Conservation (phyloP, 208 protist genomes). For the Hexamita inflata region DNA sequence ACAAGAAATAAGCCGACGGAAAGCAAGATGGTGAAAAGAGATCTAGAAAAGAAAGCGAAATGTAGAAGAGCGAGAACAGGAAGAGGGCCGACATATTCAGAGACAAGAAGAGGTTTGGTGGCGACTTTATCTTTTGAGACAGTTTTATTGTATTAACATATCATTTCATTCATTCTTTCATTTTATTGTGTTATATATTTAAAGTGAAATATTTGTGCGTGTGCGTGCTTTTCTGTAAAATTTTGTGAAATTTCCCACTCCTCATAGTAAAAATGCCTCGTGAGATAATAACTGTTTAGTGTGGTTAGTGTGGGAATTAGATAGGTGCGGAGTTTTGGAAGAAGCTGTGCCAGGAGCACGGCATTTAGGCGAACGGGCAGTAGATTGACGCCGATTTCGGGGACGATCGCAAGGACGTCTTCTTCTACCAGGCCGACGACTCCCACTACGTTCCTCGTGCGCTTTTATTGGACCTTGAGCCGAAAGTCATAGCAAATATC, state of each 20-base stretch:
- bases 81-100: slow-evolving; percentile 1
- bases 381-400: too few species aligned
- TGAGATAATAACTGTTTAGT: slow-evolving; percentile 96
- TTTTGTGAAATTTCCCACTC: too few species aligned
- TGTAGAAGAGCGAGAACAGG: neutral
- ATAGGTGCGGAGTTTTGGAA: slow-evolving; percentile 97
- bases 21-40: too few species aligned
- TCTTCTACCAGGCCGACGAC: slow-evolving; percentile 98
- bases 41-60: neutral
- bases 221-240: too few species aligned
- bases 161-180: too few species aligned
- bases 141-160: too few species aligned
- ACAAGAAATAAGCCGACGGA: neutral
- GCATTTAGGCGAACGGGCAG: slow-evolving; percentile 66
- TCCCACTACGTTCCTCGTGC: slow-evolving; percentile 96
- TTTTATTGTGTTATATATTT: too few species aligned
- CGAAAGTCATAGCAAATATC: slow-evolving; percentile 80
- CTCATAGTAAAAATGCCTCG: too few species aligned
- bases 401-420: slow-evolving; percentile 98
- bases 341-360: slow-evolving; percentile 90
- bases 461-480: slow-evolving; percentile 93
- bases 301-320: slow-evolving; percentile 67
- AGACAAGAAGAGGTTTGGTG: slow-evolving; percentile 2
- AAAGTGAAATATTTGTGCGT: too few species aligned
- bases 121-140: slow-evolving; percentile 5